Evolutionary conservation across 257 asterid species (phyloP).

Genomic region (Buddleja alternifolia): DNA sequence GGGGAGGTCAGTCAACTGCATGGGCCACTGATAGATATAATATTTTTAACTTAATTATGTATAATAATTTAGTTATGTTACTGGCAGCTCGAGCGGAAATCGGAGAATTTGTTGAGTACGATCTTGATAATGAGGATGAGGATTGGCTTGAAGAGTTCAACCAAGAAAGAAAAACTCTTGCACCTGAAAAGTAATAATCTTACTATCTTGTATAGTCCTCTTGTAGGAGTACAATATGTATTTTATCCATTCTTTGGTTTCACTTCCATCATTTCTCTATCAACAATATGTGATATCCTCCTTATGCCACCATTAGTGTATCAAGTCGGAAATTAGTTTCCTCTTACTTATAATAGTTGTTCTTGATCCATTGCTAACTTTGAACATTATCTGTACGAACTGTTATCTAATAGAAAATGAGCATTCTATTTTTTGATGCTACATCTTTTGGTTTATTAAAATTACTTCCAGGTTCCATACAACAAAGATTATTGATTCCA

Average conservation of each 20-base stretch:
- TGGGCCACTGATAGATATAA: slow-evolving; percentile 20
- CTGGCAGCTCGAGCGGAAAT: slow-evolving; percentile 91
- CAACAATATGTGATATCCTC: slow-evolving; percentile 3
- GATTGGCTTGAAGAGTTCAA: slow-evolving; percentile 94
- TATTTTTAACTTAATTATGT: slow-evolving; percentile 10
- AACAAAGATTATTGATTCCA: slow-evolving; percentile 9
- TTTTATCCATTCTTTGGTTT: slow-evolving; percentile 2
- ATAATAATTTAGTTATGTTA: slow-evolving; percentile 27
- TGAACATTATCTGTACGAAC: not conserved
- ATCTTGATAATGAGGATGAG: slow-evolving; percentile 98
- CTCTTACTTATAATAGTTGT: not conserved
- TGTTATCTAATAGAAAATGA: not conserved
- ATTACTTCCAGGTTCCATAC: slow-evolving; percentile 5
- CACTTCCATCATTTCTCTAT: slow-evolving; percentile 9
- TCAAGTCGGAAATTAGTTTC: not conserved
- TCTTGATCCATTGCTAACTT: not conserved
- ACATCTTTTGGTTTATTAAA: slow-evolving; percentile 3
- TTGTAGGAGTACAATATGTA: slow-evolving; percentile 9
- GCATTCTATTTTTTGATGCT: not conserved
- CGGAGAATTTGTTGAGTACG: slow-evolving; percentile 98
- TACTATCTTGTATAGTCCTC: slow-evolving; percentile 27
- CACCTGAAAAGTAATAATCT: slow-evolving; percentile 70
- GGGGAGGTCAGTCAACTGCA: slow-evolving; percentile 72
- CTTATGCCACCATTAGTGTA: not conserved
- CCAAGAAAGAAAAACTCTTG: slow-evolving; percentile 68